Base-by-base conservation (phyloP, 1,139 yeast genomes). In the Yamadazyma trypodendri region DNA sequence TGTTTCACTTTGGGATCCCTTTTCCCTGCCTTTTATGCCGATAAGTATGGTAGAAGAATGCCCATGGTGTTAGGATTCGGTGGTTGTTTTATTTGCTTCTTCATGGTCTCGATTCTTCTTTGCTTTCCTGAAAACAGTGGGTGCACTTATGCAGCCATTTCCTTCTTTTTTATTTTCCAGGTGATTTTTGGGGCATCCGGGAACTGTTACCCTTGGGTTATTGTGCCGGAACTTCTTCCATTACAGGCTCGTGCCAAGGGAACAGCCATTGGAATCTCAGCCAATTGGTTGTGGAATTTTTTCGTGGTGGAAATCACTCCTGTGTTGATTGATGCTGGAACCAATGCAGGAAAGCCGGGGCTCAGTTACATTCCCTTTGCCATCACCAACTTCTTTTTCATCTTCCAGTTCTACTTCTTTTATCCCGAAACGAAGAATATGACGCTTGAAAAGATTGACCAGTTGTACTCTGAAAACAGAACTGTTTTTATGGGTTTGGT, bases 41-140 rank as follows among this genome's bases (percentile, higher is more conserved):
- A 83, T 55, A 71, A 63, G 49, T 69, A 79, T 44, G 94, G 94
- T 46, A 77, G 92, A 65, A 77, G 95, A 67, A 61, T 63, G 37
- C 77, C 84, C 51, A 64, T 85, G 50, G 58, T 84, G 47, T 61
- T 61, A 42, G 70, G 68, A 50, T 72, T 60, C 50, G 67, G 50
- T 37, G 58, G 54, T 55, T 79, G 46, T 38, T 38, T 41, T 15
- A 25, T 46, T 29, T 41, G 49, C 20, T 44, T 44, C 35, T 31
- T 45, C n/a, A 37, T 38, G 43, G 38, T 47, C 16, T 35, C 51
- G 2, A 37, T 42, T n/a, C 38, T 42, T 16, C 35, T 47, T 15
- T 32, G 37, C 24, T 32, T 37, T 24, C 38, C 36, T 15, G 37
- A 24, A 9, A 17, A 29, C 6, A 18, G 35, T 21, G 27, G 31